A percentile compares a stretch with the other conserved stretches of the same genome.
phyloP scores from a whole-genome alignment of 139 green algal species.

The Picochlorum sp. region DNA sequence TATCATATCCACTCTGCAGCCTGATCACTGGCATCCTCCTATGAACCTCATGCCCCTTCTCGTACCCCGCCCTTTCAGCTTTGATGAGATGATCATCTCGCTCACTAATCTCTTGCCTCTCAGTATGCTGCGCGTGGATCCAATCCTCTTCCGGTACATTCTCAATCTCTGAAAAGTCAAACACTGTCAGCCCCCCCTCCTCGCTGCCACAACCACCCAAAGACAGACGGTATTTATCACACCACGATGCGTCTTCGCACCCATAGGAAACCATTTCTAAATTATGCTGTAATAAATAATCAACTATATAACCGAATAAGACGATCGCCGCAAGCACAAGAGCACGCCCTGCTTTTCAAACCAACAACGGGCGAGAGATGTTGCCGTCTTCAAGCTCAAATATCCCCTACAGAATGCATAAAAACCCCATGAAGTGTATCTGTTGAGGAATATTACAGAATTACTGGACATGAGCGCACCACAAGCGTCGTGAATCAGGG shows the following conservation, averaged over 20 bases:
- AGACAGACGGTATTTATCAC: slow-evolving; percentile 10
- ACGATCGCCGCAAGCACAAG: no score
- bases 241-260: neutral
- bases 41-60: neutral
- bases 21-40: neutral
- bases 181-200: neutral
- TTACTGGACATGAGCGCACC: no score
- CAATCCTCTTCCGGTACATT: neutral
- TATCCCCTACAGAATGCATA: no score
- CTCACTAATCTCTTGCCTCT: slow-evolving; percentile 12
- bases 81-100: neutral
- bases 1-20: neutral
- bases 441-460: no score
- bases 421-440: no score
- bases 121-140: slow-evolving; percentile 1
- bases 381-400: no score
- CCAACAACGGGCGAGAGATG: no score
- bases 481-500: no score
- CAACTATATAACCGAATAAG: no score
- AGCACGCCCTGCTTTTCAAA: no score
- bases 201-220: neutral
- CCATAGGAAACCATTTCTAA: neutral
- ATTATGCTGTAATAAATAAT: neutral
- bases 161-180: slow-evolving; percentile 16
- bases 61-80: slow-evolving; percentile 10